Evolutionary conservation across 805 yeast species (phyloP).

Genomic region (Kuraishia molischiana): DNA sequence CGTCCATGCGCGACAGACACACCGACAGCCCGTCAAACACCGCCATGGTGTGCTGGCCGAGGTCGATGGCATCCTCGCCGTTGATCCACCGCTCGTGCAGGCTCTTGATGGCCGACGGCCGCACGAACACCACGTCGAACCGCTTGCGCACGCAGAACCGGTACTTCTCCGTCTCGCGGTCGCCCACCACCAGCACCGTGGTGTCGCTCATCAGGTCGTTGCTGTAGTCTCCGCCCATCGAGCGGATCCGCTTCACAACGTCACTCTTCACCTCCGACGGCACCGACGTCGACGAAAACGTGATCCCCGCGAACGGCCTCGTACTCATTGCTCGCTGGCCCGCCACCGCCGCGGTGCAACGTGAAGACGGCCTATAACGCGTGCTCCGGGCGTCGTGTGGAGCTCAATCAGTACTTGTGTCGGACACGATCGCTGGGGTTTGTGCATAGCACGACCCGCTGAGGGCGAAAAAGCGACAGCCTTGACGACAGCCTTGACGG

Average conservation of each 20-base stretch:
- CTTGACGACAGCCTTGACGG: no score
- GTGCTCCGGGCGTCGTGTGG: no score
- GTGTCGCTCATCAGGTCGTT: constrained; percentile 55
- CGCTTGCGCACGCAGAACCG: constrained; percentile 39
- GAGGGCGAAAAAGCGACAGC: no score
- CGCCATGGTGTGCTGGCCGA: constrained; percentile 19
- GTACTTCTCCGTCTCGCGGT: constrained; percentile 44
- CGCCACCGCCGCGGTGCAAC: no score
- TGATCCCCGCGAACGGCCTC: constrained; percentile 33
- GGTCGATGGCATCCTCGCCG: constrained; percentile 26
- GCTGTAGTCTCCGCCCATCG: constrained; percentile 51
- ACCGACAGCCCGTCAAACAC: constrained; percentile 34
- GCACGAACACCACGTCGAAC: constrained; percentile 47
- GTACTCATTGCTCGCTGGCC: not conserved
- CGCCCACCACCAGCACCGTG: constrained; percentile 50
- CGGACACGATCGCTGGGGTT: no score
- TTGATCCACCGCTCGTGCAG: constrained; percentile 42
- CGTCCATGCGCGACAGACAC: constrained; percentile 30
- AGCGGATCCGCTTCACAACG: constrained; percentile 32
- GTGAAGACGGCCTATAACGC: no score
- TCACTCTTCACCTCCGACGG: constrained; percentile 28
- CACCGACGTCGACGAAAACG: constrained; percentile 52
- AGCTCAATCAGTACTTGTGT: no score
- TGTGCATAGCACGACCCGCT: no score
- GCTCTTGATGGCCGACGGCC: constrained; percentile 31